Conservation (phyloP, 148 eudicot genomes). For the Silene conica region DNA sequence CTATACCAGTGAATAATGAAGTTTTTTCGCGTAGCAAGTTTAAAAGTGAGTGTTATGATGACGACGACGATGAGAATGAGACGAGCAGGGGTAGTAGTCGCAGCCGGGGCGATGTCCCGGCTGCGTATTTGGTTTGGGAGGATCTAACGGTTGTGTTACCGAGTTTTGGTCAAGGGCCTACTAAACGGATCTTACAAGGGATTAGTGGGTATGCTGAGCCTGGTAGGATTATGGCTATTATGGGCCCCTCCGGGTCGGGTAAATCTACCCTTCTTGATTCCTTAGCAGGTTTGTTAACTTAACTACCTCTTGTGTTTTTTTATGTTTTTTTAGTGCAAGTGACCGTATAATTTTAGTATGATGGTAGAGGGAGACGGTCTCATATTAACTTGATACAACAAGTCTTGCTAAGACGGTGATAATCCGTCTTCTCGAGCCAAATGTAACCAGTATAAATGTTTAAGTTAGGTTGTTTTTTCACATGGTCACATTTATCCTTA, state of each 20-base stretch:
- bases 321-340: background rate
- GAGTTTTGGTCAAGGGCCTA: conserved; percentile 40
- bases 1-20: background rate
- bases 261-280: conserved; percentile 88
- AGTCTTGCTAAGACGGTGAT: too few relatives aligned
- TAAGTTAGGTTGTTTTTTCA: too few relatives aligned
- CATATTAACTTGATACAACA: too few relatives aligned
- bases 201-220: conserved; percentile 67
- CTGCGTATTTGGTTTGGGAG: conserved; percentile 70
- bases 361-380: background rate
- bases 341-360: background rate
- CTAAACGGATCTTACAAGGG: conserved; percentile 51
- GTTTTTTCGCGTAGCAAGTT: conserved; percentile 4
- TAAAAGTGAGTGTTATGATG: conserved; percentile 14
- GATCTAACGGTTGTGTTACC: conserved; percentile 61
- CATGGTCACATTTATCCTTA: too few relatives aligned
- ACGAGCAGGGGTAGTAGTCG: conserved; percentile 30
- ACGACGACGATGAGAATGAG: conserved; percentile 13
- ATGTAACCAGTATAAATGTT: too few relatives aligned
- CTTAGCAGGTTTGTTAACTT: conserved; percentile 43
- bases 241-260: conserved; percentile 97
- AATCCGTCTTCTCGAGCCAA: too few relatives aligned
- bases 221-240: conserved; percentile 78
- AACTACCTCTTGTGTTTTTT: background rate
- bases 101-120: conserved; percentile 27